phyloP scores from a whole-genome alignment of 106 monocot genomes.

The Xerophyta viscosa region DNA sequence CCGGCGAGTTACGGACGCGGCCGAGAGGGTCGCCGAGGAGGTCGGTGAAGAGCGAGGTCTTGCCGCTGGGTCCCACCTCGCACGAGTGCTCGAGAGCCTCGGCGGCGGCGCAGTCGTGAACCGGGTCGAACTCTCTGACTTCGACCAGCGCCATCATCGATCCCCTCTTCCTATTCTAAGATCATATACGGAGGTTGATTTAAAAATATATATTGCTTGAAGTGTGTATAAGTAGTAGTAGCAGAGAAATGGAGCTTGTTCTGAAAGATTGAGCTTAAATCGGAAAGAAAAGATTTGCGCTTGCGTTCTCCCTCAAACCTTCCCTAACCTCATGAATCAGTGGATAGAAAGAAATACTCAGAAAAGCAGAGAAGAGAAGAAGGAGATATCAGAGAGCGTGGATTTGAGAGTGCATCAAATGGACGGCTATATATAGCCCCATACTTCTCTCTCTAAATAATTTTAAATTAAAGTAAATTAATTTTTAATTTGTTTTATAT shows the following conservation, averaged over 20 bases:
- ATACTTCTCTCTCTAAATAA: too few relatives aligned
- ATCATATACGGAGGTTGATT: too few relatives aligned
- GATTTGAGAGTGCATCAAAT: too few relatives aligned
- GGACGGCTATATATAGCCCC: too few relatives aligned
- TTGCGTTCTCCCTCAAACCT: background rate
- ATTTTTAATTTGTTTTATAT: too few relatives aligned
- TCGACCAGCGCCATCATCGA: background rate
- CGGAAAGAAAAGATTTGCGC: background rate
- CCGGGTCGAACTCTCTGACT: constrained; percentile 36
- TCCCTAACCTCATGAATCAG: background rate
- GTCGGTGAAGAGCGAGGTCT: constrained; percentile 36
- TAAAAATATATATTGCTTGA: background rate
- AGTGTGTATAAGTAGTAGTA: background rate
- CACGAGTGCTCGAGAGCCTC: constrained; percentile 52
- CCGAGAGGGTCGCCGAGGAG: constrained; percentile 41
- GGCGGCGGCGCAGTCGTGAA: constrained; percentile 28
- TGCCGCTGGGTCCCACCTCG: constrained; percentile 59
- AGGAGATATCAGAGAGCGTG: too few relatives aligned
- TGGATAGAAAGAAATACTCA: background rate
- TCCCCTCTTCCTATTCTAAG: too few relatives aligned
- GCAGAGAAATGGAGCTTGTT: too few relatives aligned
- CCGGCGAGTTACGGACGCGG: constrained; percentile 30
- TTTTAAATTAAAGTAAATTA: background rate
- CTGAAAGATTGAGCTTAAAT: background rate
- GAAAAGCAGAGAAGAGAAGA: too few relatives aligned